phyloP scores from a whole-genome alignment of 345 rosid species.

The Alliaria petiolata region DNA sequence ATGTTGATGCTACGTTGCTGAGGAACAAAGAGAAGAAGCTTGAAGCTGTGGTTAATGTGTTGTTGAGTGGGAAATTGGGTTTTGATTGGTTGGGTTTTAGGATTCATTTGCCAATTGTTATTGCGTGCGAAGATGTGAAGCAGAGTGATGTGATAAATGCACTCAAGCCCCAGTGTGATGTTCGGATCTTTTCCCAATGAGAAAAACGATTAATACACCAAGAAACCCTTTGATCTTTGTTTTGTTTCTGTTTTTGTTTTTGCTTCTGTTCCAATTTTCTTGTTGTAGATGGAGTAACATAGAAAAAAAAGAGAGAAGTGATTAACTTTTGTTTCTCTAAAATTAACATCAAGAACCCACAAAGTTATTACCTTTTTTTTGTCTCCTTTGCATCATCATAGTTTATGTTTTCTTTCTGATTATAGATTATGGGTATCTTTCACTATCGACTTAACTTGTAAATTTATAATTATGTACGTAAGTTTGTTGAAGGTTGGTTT shows the following conservation, averaged over 20 bases:
- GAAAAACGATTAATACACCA: background rate
- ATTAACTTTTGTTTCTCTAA: slow-evolving; percentile 6
- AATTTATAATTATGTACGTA: background rate
- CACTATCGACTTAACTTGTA: background rate
- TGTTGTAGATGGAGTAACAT: slow-evolving; percentile 23
- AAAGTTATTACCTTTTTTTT: background rate
- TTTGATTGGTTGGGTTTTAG: slow-evolving; percentile 32
- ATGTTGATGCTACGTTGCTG: slow-evolving; percentile 26
- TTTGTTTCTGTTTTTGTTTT: background rate
- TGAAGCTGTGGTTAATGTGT: slow-evolving; percentile 27
- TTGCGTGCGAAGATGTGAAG: slow-evolving; percentile 28
- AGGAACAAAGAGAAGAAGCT: slow-evolving; percentile 7
- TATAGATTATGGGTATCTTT: too few species aligned
- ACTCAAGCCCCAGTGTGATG: slow-evolving; percentile 26
- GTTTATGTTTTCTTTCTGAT: background rate
- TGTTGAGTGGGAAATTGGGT: slow-evolving; percentile 27
- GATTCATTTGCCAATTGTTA: slow-evolving; percentile 22
- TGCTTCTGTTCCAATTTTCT: background rate
- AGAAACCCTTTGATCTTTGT: background rate
- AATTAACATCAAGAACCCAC: slow-evolving; percentile 15
- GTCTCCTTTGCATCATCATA: background rate
- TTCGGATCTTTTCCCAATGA: slow-evolving; percentile 29
- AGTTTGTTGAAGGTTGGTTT: slow-evolving; percentile 10
- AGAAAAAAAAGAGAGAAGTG: slow-evolving; percentile 17
- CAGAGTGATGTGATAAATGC: slow-evolving; percentile 26